Conservation (phyloP, 108 stramenopile genomes). For the Craspedostauros australis region DNA sequence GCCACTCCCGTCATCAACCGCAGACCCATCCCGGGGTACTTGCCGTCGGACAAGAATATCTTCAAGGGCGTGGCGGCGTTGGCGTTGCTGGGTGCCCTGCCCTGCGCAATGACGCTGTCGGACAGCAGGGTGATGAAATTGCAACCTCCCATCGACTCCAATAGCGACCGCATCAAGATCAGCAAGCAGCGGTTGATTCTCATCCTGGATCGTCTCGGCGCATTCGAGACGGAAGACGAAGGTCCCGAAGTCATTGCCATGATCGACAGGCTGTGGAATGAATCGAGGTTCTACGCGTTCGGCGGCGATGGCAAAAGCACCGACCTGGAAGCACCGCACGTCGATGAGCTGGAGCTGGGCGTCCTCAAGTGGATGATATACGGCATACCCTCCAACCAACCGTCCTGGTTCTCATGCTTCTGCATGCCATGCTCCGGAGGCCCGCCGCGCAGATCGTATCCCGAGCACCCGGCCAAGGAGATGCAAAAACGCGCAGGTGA, state of each 20-base stretch:
- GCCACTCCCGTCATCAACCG: conserved; percentile 53
- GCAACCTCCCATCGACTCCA: conserved; percentile 37
- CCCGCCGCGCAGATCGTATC: conserved; percentile 4
- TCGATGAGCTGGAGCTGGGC: conserved; percentile 65
- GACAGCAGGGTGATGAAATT: conserved; percentile 69
- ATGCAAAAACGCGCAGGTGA: conserved; percentile 58
- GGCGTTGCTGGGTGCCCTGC: conserved; percentile 57
- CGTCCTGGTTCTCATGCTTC: conserved; percentile 41
- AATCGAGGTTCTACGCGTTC: conserved; percentile 23
- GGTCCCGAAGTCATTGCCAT: conserved; percentile 20
- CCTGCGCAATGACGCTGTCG: conserved; percentile 54
- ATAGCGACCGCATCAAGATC: conserved; percentile 53
- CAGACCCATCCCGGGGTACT: conserved; percentile 65
- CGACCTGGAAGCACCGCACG: conserved; percentile 34
- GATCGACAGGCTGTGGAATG: conserved; percentile 40
- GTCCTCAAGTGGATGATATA: conserved; percentile 65
- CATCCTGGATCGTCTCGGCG: conserved; percentile 33
- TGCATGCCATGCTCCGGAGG: conserved; percentile 62
- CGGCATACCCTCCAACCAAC: conserved; percentile 64
- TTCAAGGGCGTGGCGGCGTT: conserved; percentile 57
- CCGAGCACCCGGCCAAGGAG: conserved; percentile 39
- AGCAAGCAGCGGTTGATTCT: conserved; percentile 61
- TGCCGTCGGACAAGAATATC: conserved; percentile 70
- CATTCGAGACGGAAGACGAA: conserved; percentile 15
- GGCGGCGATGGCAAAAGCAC: neutral